A percentile compares a stretch with the other conserved stretches of the same genome.
Evolutionary conservation across 1,139 yeast genomes (phyloP).

Genomic region (Nakaseomyces uthaithaninus): DNA sequence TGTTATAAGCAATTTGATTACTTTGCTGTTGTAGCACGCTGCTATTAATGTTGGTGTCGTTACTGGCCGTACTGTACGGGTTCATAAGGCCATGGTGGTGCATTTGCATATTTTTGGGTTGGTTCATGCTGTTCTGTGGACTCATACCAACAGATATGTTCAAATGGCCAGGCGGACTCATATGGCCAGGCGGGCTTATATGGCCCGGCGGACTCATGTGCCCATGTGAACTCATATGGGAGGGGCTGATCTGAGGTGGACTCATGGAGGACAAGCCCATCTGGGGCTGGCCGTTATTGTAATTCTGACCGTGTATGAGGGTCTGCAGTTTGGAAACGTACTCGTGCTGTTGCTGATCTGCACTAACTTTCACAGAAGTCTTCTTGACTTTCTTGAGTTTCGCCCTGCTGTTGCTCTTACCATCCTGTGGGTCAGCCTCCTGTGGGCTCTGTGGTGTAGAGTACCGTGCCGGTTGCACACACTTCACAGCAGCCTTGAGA

Average conservation of each 20-base stretch:
- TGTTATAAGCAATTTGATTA: constrained; percentile 2
- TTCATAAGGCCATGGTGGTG: background rate
- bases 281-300: background rate
- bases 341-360: constrained; percentile 2
- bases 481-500: constrained; percentile 47
- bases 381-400: constrained; percentile 12
- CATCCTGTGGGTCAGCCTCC: background rate
- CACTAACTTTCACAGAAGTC: background rate
- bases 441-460: constrained; percentile 13
- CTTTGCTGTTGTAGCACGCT: background rate
- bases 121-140: background rate
- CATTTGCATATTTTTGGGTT: too few relatives aligned
- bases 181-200: background rate
- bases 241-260: too few relatives aligned
- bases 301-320: background rate
- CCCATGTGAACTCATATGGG: background rate
- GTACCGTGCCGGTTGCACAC: constrained; percentile 54
- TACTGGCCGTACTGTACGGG: background rate
- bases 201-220: background rate
- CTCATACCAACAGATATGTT: background rate
- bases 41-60: background rate
- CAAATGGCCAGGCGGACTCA: background rate
- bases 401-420: background rate
- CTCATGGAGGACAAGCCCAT: background rate
- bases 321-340: constrained; percentile 2